Evolutionary conservation across 2,329 filamentous ascomycete species (phyloP).

Genomic region (Cladorrhinum sp.): DNA sequence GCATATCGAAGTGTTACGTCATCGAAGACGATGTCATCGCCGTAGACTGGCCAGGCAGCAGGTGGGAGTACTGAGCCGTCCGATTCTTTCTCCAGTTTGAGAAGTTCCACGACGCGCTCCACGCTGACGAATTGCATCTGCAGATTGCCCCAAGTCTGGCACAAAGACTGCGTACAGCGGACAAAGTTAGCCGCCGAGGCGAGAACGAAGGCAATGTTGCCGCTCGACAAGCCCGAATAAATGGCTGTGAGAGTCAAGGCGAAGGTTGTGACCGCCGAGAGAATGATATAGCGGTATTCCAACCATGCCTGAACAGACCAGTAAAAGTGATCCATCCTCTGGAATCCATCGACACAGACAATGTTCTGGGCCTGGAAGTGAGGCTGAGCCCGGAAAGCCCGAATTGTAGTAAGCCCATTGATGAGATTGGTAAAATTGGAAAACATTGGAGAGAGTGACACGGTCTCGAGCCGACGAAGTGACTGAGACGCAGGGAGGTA

Average conservation of each 20-base stretch:
- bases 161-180: constrained; percentile 67
- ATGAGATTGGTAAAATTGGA: constrained; percentile 89
- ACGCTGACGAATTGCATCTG: constrained; percentile 93
- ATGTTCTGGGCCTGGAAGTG: constrained; percentile 81
- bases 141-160: constrained; percentile 75
- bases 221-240: constrained; percentile 70
- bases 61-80: constrained; percentile 66
- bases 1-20: constrained; percentile 78
- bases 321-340: constrained; percentile 95
- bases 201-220: constrained; percentile 79
- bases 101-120: constrained; percentile 78
- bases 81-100: constrained; percentile 74
- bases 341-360: constrained; percentile 78
- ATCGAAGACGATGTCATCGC: constrained; percentile 72
- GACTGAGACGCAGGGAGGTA: constrained; percentile 84
- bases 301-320: constrained; percentile 88
- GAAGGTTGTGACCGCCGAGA: constrained; percentile 73
- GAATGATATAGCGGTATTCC: constrained; percentile 69
- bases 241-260: constrained; percentile 71
- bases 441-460: constrained; percentile 82
- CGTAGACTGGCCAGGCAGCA: constrained; percentile 70
- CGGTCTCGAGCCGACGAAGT: constrained; percentile 81
- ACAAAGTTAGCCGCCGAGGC: constrained; percentile 70
- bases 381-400: constrained; percentile 74
- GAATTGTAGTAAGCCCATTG: constrained; percentile 81